These are phyloP conservation scores for Aspergillus tubingensis DNA, from an alignment of 2,329 filamentous ascomycete species.

Conservation along the genomic window DNA sequence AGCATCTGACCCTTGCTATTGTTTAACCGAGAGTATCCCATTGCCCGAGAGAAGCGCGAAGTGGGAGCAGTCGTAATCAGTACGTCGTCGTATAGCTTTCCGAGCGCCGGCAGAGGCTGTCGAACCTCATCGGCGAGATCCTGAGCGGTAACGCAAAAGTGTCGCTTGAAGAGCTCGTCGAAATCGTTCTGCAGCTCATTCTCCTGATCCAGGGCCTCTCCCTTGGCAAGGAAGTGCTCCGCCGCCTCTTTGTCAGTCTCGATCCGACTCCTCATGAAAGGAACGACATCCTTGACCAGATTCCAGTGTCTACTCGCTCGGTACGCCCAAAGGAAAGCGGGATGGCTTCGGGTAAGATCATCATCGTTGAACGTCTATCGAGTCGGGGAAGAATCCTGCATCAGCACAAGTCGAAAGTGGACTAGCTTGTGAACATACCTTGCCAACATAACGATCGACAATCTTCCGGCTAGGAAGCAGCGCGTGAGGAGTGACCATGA, in stretches of 20 bases:
- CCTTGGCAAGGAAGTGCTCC: conserved; percentile 52
- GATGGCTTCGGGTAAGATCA: conserved; percentile 72
- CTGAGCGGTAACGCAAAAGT: conserved; percentile 78
- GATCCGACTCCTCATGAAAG: conserved; percentile 73
- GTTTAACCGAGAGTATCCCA: conserved; percentile 30
- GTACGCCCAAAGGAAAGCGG: conserved; percentile 86
- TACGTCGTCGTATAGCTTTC: conserved; percentile 75
- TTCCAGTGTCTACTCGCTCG: conserved; percentile 77
- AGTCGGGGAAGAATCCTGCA: not conserved
- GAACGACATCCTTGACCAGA: conserved; percentile 66
- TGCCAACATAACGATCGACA: conserved; percentile 73
- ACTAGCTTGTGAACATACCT: conserved; percentile 43
- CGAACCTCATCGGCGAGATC: conserved; percentile 70
- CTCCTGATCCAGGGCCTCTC: conserved; percentile 34
- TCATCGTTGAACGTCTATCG: conserved; percentile 63
- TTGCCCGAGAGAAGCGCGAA: conserved; percentile 30
- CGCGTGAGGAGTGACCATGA: conserved; percentile 51
- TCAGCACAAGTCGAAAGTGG: not conserved
- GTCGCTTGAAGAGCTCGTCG: conserved; percentile 74
- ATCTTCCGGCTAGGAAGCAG: conserved; percentile 62
- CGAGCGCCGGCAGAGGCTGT: conserved; percentile 63
- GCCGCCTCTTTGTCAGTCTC: conserved; percentile 50
- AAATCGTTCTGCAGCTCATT: conserved; percentile 68
- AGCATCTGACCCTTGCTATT: conserved; percentile 73
- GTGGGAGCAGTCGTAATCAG: conserved; percentile 61